Percentiles rank a stretch among this genome's conserved stretches.
phyloP scores from a whole-genome alignment of 108 stramenopile genomes.

The Nannochloropsis gaditana region DNA sequence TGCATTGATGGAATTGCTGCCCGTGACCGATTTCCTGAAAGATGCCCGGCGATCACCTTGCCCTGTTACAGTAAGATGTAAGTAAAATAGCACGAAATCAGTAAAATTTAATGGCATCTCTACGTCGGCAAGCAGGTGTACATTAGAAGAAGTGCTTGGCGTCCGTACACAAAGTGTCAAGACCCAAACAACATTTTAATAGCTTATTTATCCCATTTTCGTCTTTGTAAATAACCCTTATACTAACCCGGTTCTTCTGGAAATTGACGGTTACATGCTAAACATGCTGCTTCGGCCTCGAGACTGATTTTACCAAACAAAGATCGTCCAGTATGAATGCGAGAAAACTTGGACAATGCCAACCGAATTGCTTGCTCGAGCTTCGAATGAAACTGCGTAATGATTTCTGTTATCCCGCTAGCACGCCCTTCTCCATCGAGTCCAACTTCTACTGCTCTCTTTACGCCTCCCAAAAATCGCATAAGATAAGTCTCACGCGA shows the following conservation, averaged over 20 bases:
- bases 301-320: neutral
- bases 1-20: neutral
- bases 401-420: neutral
- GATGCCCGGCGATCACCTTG: neutral
- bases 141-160: no score
- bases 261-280: neutral
- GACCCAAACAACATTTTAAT: no score
- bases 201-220: no score
- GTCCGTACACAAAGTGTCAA: no score
- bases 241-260: neutral
- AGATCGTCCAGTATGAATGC: conserved; percentile 4
- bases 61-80: neutral
- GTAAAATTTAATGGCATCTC: no score
- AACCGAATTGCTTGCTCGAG: neutral
- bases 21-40: neutral
- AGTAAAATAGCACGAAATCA: no score
- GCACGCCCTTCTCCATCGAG: neutral
- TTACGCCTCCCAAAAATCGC: neutral
- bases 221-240: neutral
- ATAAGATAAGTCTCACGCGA: conserved; percentile 16
- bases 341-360: conserved; percentile 9
- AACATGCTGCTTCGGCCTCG: neutral
- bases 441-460: neutral
- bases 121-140: no score
- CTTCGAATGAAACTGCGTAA: neutral